These are phyloP conservation scores for Syzygium oleosum DNA, from an alignment of 345 rosid species.

Conservation along the genomic window DNA sequence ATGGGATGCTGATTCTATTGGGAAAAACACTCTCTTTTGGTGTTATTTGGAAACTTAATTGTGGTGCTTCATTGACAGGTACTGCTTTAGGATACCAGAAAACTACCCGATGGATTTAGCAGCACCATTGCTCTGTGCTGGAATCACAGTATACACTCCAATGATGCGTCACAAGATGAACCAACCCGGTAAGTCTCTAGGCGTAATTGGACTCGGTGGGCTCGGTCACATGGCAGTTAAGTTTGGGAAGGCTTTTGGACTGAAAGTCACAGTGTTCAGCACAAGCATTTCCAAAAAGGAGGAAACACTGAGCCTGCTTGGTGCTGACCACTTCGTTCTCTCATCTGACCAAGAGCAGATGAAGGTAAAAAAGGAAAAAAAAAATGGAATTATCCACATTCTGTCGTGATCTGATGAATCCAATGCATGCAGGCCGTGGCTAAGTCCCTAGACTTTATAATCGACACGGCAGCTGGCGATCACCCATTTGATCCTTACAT, in stretches of 20 bases:
- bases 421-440: conserved; percentile 29
- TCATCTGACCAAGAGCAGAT: conserved; percentile 68
- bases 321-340: conserved; percentile 58
- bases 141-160: conserved; percentile 79
- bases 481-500: conserved; percentile 73
- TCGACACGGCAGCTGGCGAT: conserved; percentile 81
- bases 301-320: conserved; percentile 63
- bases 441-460: conserved; percentile 65
- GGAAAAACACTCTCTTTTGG: not conserved
- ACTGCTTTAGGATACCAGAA: conserved; percentile 64
- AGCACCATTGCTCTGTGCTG: conserved; percentile 90
- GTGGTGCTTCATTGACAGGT: conserved; percentile 29
- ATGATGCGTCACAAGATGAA: conserved; percentile 80
- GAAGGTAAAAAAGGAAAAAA: conserved; percentile 19
- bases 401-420: not conserved
- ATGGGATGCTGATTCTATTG: not conserved
- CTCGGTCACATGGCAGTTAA: conserved; percentile 97
- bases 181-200: conserved; percentile 70
- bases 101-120: conserved; percentile 62
- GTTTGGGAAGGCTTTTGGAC: conserved; percentile 92
- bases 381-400: not conserved
- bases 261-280: conserved; percentile 73
- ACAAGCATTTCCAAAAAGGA: conserved; percentile 72
- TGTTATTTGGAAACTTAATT: not conserved
- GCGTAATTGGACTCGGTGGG: conserved; percentile 88